Base-by-base conservation (phyloP, 2,329 filamentous ascomycete genomes). In the Aspergillus jensenii region DNA sequence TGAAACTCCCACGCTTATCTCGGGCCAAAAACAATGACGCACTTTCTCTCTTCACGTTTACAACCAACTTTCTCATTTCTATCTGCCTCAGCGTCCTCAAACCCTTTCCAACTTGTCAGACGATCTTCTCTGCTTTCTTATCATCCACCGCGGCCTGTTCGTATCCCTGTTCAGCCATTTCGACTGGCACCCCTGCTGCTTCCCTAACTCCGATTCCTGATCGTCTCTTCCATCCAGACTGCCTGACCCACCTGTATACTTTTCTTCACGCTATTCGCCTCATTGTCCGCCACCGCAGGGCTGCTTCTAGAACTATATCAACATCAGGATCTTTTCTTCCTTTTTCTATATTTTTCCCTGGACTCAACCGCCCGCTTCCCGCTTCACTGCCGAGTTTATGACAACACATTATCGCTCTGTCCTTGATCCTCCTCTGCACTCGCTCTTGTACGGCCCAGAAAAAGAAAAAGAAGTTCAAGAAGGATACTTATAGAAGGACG, bases 1-100 rank as follows among this genome's bases (percentile, higher is more conserved):
- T 44, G 7, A 39, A 17, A 37, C 57, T 44, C 49, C 17, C 23
- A 43, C 46, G 47, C 59, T 57, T 59, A 59, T 62, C 59, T 56
- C 58, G 54, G 49, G 61, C 54, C 67, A 47, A 54, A 63, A 72
- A 73, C 62, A 63, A 73, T 73, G 71, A 73, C 71, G 71, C 69
- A 68, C 64, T 67, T 66, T 45, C 40, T 55, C 65, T 59, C 67
- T 55, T 66, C 64, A 55, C 63, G 56, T 50, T 65, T 60, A 56
- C 64, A 62, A 52, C 65, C 61, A 59, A 60, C 62, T 64, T 56
- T 52, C 47, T 51, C 54, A 59, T 62, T 56, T 63, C 59, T 61
- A 61, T 67, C 69, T 62, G 65, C 65, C 66, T 63, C 64, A 64
- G 67, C 65, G 61, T 62, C 65, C 63, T 52, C 60, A 56, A 41